phyloP scores from a whole-genome alignment of 2,329 filamentous ascomycete genomes.

The Curvularia spicifera region DNA sequence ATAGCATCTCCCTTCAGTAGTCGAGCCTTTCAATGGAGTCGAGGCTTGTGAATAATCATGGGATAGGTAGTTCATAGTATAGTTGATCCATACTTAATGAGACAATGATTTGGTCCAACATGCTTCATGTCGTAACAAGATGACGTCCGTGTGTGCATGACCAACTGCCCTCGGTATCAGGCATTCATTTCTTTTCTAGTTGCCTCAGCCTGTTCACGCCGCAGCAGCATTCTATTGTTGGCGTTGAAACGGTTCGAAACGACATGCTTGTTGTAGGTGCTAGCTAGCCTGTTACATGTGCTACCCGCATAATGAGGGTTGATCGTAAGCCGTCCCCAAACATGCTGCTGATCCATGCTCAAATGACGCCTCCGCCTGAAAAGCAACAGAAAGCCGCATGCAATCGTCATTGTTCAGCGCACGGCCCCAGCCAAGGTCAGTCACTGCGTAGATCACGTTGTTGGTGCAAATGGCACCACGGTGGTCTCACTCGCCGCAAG shows the following conservation, averaged over 20 bases:
- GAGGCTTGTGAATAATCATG: constrained; percentile 13
- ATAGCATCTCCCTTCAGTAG: constrained; percentile 10
- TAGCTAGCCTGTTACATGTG: constrained; percentile 5
- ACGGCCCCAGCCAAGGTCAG: not conserved
- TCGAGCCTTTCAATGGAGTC: constrained; percentile 22
- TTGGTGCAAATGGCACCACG: not conserved
- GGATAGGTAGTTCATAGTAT: constrained; percentile 11
- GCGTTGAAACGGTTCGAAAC: not conserved
- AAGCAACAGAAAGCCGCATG: not conserved
- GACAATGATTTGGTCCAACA: constrained; percentile 16
- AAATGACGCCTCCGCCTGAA: not conserved
- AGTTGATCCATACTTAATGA: constrained; percentile 16
- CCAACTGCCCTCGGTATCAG: not conserved
- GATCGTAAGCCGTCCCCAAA: not conserved
- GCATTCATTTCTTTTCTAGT: not conserved
- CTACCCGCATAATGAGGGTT: not conserved
- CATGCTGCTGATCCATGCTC: not conserved
- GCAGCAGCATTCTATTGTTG: not conserved
- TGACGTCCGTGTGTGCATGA: not conserved
- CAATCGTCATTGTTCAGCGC: constrained; percentile 1
- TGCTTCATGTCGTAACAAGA: not conserved
- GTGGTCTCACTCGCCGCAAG: constrained; percentile 29
- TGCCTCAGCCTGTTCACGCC: not conserved
- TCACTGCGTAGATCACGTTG: not conserved
- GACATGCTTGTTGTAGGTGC: not conserved